Conservation (phyloP, 2,329 filamentous ascomycete species). For the Verticillium alfalfae region DNA sequence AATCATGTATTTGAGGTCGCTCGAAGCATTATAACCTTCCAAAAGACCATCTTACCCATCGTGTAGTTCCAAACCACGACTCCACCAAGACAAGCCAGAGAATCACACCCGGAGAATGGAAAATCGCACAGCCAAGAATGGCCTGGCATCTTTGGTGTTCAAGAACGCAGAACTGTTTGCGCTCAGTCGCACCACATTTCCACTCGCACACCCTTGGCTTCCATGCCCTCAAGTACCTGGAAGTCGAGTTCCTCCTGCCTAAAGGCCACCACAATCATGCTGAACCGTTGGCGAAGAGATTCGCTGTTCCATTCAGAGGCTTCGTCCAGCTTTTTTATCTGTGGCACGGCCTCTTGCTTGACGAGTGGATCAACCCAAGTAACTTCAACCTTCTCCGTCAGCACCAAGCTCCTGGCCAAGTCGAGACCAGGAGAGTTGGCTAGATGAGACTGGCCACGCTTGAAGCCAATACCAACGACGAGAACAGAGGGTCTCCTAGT, state of each 20-base stretch:
- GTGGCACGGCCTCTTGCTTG: constrained; percentile 30
- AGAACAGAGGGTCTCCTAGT: constrained; percentile 24
- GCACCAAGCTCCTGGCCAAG: constrained; percentile 28
- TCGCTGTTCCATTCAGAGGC: constrained; percentile 27
- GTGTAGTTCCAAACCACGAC: not conserved
- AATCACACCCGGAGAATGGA: not conserved
- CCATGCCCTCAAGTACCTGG: constrained; percentile 25
- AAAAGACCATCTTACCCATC: not conserved
- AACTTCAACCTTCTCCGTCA: constrained; percentile 32
- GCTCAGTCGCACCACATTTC: constrained; percentile 30
- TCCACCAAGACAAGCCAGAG: not conserved
- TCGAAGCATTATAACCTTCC: not conserved
- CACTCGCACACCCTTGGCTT: constrained; percentile 21
- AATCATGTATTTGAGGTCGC: not conserved
- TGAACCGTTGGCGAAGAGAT: constrained; percentile 28
- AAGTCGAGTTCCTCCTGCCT: constrained; percentile 37
- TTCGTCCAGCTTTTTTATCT: constrained; percentile 29
- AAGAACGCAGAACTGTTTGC: not conserved
- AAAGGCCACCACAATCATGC: constrained; percentile 37
- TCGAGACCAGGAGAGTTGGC: constrained; percentile 41
- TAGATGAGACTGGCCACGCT: constrained; percentile 39
- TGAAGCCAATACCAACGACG: constrained; percentile 45
- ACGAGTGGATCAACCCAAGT: constrained; percentile 38
- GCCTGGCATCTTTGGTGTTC: not conserved
- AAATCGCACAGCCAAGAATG: not conserved